Evolutionary conservation across 768 basidiomycete species (phyloP).

Genomic region (Crepidotus variabilis): DNA sequence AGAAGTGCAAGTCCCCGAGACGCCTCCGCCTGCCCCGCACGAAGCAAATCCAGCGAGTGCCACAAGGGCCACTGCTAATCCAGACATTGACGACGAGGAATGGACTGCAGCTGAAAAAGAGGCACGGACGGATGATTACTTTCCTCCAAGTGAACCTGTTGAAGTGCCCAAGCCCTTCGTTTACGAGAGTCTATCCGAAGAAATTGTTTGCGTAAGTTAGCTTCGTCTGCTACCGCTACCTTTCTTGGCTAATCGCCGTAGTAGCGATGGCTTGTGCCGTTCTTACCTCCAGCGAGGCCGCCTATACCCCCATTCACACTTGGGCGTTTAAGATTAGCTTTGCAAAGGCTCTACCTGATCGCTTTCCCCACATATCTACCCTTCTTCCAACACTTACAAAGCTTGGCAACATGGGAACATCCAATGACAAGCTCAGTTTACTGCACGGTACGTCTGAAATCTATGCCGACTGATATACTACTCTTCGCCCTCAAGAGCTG

Average conservation of each 20-base stretch:
- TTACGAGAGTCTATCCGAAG: constrained; percentile 19
- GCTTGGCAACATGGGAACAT: constrained; percentile 56
- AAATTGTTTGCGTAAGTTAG: constrained; percentile 22
- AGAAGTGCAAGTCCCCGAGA: constrained; percentile 41
- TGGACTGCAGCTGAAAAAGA: constrained; percentile 9
- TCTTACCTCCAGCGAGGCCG: constrained; percentile 38
- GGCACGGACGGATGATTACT: not conserved
- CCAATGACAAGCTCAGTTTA: constrained; percentile 39
- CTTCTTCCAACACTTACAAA: constrained; percentile 32
- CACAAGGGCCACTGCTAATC: not conserved
- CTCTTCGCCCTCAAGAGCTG: not conserved
- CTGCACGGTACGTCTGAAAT: constrained; percentile 43
- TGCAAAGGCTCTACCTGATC: constrained; percentile 54
- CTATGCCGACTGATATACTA: not conserved
- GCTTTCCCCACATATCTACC: constrained; percentile 45
- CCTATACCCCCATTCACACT: constrained; percentile 48
- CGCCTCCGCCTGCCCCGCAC: constrained; percentile 10
- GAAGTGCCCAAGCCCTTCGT: not conserved
- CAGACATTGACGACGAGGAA: constrained; percentile 10
- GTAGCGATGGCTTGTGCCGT: constrained; percentile 40
- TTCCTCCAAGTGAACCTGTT: not conserved
- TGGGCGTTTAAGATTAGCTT: constrained; percentile 45
- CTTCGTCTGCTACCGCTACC: constrained; percentile 1
- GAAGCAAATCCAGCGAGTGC: not conserved
- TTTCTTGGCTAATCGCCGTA: no score